Evolutionary conservation across 306 rosid genomes (phyloP), one percentile per base, ranked within the genome.

Genomic region (Echinosophora koreensis): DNA sequence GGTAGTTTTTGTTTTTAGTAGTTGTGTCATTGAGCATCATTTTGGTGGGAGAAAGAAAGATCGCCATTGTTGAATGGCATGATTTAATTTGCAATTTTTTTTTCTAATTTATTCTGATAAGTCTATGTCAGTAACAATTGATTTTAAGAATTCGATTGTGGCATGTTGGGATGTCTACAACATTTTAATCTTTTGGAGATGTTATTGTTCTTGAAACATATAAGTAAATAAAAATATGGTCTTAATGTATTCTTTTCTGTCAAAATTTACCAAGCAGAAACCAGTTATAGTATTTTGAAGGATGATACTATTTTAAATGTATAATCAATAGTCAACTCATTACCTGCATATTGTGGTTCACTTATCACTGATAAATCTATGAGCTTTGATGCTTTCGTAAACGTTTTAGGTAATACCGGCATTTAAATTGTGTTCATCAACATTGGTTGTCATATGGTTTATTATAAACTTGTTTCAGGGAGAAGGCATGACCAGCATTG

Each of bases 401-500:
- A 51, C 64, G 28, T 14, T 71, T 63, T 60, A 27, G 68, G 30
- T 61, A 60, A 41, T 60, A n/a, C 59, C 69, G 35, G 71, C 44
- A 54, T 72, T 58, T 59, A 64, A 47, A 50, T 55, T 65, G 52
- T 52, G 38, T 46, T 73, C 46, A 16, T 61, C 47, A 52, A 18
- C 27, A 32, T 67, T 17, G 28, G 41, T 59, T 55, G 39, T 70
- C 49, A n/a, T 74, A 49, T 61, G 72, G 64, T 64, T 37, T 68
- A 46, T 71, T 73, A 22, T 30, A 57, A n/a, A 32, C 52, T 83
- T 47, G 54, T 78, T 71, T 41, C 86, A 92, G 97, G 98, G 98
- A 55, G 91, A 92, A 86, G 93, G 93, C 66, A 88, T 95, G 95
- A 89, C 98, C 62, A 92, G 95, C 89, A 89, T 95, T 86, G 98